Evolutionary conservation across 441 rosid species (phyloP).

Genomic region (Pelargonium fulgidum): DNA sequence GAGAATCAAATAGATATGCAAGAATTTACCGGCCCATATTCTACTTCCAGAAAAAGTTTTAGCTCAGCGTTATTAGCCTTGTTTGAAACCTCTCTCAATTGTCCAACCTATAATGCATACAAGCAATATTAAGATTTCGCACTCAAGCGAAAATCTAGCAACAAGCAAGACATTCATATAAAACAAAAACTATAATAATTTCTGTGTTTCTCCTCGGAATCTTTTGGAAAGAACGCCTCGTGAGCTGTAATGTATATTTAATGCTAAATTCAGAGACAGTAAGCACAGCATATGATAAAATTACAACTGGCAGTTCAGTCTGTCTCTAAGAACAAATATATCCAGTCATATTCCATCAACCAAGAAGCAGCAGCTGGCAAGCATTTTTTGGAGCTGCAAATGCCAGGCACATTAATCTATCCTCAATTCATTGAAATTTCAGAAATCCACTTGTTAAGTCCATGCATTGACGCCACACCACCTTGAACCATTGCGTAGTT

Average conservation of each 20-base stretch:
- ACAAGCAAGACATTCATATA: not conserved
- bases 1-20: not conserved
- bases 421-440: not conserved
- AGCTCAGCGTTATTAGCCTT: slow-evolving; percentile 60
- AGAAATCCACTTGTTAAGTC: not conserved
- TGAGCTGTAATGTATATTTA: not conserved
- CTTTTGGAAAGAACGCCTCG: not conserved
- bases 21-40: slow-evolving; percentile 43
- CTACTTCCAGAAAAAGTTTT: slow-evolving; percentile 62
- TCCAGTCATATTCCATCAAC: not conserved
- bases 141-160: not conserved
- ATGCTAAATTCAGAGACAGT: not conserved
- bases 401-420: not conserved
- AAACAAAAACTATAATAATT: not conserved
- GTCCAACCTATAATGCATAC: slow-evolving; percentile 47
- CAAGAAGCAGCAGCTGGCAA: not conserved
- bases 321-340: not conserved
- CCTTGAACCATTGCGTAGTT: not conserved
- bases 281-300: not conserved
- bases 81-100: slow-evolving; percentile 58
- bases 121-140: not conserved
- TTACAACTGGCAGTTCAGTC: not conserved
- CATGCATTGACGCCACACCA: not conserved
- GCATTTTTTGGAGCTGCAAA: not conserved
- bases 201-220: not conserved